Evolutionary conservation across 225 moss, liverwort and hornwort genomes (phyloP).

Genomic region (Asterella californica): DNA sequence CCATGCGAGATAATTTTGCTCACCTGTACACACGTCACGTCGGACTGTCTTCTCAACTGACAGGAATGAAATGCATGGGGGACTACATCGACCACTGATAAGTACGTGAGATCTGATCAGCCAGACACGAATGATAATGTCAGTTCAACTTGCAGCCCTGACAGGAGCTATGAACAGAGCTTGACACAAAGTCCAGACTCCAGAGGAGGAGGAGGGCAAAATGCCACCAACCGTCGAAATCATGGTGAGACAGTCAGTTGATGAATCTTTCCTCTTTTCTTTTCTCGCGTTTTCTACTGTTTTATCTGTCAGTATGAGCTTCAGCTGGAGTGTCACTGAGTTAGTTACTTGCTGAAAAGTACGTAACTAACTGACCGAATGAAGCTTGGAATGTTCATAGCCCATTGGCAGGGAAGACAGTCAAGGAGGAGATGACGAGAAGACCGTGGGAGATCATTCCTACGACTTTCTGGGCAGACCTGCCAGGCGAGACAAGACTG

Average conservation of each 20-base stretch:
- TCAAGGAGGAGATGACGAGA: not conserved
- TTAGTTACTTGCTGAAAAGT: not conserved
- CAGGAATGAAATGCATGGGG: too few relatives aligned
- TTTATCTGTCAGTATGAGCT: too few relatives aligned
- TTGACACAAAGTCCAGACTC: not conserved
- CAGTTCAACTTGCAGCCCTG: not conserved
- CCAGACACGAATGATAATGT: not conserved
- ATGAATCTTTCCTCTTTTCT: too few relatives aligned
- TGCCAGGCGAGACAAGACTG: constrained; percentile 1
- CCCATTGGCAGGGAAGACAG: constrained; percentile 3
- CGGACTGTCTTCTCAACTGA: too few relatives aligned
- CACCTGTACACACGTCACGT: too few relatives aligned
- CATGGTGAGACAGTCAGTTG: not conserved
- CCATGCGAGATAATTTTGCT: too few relatives aligned
- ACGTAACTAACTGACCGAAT: not conserved
- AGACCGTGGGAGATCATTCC: constrained; percentile 1
- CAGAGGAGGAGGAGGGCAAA: not conserved
- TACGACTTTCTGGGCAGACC: constrained; percentile 5
- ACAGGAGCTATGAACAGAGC: not conserved
- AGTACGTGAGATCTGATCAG: too few relatives aligned
- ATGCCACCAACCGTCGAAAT: not conserved
- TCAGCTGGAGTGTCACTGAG: too few relatives aligned
- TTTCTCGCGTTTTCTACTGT: too few relatives aligned
- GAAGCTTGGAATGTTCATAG: not conserved
- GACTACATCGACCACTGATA: too few relatives aligned